Conservation (phyloP, 495 filamentous ascomycete species). For the Hypoxylon perforatum region DNA sequence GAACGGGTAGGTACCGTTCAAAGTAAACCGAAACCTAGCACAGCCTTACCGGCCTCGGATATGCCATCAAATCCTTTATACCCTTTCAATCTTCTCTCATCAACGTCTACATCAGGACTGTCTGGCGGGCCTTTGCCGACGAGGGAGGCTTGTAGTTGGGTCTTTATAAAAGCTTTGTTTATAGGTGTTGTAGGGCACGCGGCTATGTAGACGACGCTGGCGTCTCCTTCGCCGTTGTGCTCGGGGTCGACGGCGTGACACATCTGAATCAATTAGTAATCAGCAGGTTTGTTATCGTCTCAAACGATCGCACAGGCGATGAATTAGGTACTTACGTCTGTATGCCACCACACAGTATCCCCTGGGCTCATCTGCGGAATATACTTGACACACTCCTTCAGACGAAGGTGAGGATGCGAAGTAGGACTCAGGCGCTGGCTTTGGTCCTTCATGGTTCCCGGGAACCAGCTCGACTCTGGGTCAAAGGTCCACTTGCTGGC, state of each 20-base stretch:
- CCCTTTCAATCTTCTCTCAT: not conserved
- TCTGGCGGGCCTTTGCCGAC: not conserved
- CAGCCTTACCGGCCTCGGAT: not conserved
- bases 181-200: slow-evolving; percentile 27
- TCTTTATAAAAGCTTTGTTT: slow-evolving; percentile 24
- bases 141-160: not conserved
- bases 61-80: not conserved
- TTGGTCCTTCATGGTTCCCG: slow-evolving; percentile 24
- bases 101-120: not conserved
- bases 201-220: slow-evolving; percentile 29
- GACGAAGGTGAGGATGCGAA: slow-evolving; percentile 31
- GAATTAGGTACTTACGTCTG: slow-evolving; percentile 33
- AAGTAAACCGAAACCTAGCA: slow-evolving; percentile 1
- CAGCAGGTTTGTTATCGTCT: not conserved
- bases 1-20: too few relatives aligned
- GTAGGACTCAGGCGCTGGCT: slow-evolving; percentile 12
- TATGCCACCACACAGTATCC: slow-evolving; percentile 42
- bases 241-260: slow-evolving; percentile 33
- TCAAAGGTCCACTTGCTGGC: slow-evolving; percentile 33
- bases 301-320: not conserved
- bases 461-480: slow-evolving; percentile 25
- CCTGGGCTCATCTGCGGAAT: slow-evolving; percentile 27
- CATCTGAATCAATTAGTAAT: slow-evolving; percentile 22
- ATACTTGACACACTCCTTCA: slow-evolving; percentile 21
- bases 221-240: slow-evolving; percentile 22